Conservation (phyloP, 2,329 filamentous ascomycete genomes). For the Knufia fluminis region DNA sequence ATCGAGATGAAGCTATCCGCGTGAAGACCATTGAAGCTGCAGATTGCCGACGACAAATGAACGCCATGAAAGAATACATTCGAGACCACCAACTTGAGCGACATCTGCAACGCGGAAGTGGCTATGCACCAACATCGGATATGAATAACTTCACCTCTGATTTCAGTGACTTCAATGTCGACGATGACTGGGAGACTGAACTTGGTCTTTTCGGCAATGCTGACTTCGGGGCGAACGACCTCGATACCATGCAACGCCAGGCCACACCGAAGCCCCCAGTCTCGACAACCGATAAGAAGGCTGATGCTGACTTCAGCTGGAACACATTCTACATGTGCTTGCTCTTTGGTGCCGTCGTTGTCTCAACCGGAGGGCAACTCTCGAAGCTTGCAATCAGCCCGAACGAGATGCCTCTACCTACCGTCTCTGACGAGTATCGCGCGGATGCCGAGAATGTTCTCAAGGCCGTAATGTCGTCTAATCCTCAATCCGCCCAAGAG, state of each 20-base stretch:
- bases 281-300: constrained; percentile 26
- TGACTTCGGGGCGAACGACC: constrained; percentile 52
- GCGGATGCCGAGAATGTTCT: constrained; percentile 32
- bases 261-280: constrained; percentile 29
- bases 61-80: constrained; percentile 62
- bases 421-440: constrained; percentile 39
- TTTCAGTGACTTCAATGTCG: constrained; percentile 78
- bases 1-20: constrained; percentile 87
- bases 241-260: constrained; percentile 37
- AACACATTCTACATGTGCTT: constrained; percentile 86
- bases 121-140: constrained; percentile 24
- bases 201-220: constrained; percentile 64
- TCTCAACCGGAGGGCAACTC: constrained; percentile 43
- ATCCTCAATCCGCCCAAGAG: constrained; percentile 36
- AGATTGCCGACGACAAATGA: constrained; percentile 86
- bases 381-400: constrained; percentile 3
- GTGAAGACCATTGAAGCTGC: constrained; percentile 82
- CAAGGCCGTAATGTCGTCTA: constrained; percentile 37
- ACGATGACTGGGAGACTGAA: constrained; percentile 71
- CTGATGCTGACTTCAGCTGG: constrained; percentile 59
- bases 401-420: constrained; percentile 24
- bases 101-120: constrained; percentile 26
- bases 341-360: constrained; percentile 89
- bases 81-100: constrained; percentile 34
- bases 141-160: constrained; percentile 55